Percentiles rank a stretch among this genome's conserved stretches.
phyloP scores from a whole-genome alignment of 2,329 filamentous ascomycete genomes.

The Mycosphaerella sp. region DNA sequence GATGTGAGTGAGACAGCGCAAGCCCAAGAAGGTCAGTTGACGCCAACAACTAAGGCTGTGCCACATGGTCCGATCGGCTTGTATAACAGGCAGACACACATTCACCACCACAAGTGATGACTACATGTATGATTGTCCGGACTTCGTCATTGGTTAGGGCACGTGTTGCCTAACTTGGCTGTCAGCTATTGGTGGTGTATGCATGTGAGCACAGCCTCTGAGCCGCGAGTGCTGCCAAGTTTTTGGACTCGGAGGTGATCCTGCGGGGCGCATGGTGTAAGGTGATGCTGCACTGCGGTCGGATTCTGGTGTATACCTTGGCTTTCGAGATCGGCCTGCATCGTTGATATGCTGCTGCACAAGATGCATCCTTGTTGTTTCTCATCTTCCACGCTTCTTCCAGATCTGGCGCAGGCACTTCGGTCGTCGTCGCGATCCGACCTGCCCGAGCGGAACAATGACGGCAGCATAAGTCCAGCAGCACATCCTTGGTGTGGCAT shows the following conservation, averaged over 20 bases:
- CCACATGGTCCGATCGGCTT: constrained; percentile 1
- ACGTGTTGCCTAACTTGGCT: constrained; percentile 8
- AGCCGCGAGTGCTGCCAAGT: constrained; percentile 5
- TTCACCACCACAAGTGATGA: neutral
- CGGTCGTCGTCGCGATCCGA: no score
- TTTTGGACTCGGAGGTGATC: neutral
- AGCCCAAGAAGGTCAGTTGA: constrained; percentile 1
- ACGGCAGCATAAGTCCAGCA: no score
- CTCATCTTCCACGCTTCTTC: no score
- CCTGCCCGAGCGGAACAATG: no score
- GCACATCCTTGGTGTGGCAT: no score
- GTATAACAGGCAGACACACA: neutral
- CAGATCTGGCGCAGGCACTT: no score
- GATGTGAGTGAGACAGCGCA: constrained; percentile 1
- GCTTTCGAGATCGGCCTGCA: no score
- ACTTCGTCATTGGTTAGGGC: constrained; percentile 6
- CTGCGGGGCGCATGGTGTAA: constrained; percentile 1
- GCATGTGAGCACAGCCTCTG: constrained; percentile 3
- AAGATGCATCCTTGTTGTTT: no score
- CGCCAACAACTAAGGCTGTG: constrained; percentile 3
- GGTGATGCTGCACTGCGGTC: neutral
- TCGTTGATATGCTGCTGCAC: no score
- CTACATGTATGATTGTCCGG: neutral
- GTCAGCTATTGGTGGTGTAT: neutral
- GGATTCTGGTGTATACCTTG: constrained; percentile 1